Base-by-base conservation (phyloP, 2,329 filamentous ascomycete genomes). In the Juglanconis juglandina region DNA sequence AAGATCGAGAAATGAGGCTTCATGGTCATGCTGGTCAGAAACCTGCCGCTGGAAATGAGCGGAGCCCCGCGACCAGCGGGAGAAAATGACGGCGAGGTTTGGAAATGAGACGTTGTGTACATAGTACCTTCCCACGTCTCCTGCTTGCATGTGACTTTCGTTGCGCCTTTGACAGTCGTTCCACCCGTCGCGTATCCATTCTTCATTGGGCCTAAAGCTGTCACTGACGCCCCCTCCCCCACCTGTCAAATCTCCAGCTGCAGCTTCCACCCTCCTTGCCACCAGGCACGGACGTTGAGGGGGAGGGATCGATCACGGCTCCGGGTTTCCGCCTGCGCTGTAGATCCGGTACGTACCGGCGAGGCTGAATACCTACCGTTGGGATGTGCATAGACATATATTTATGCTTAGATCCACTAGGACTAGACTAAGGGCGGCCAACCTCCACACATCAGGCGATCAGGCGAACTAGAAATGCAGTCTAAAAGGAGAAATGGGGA, bases 81-180 rank as follows among this genome's bases (percentile, higher is more conserved):
- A 13, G 4, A 42, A 42, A 42, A 42, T 14, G 46, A 56, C 56
- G 56, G 51, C 55, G 60, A 59, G 47, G 52, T 48, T 51, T 55
- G 51, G 60, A 62, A 44, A 62, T 62, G 59, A 47, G 56, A 47
- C 30, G 46, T 51, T 48, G 33, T 53, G 10, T 17, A n/a, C 17
- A 17, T 17, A 17, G 17, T 17, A 17, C 17, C 17, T 17, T 17
- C 17, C 17, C 17, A 17, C 17, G 17, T 17, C 17, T 17, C 17
- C 17, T 17, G 17, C 17, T 17, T 17, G 17, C 17, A 17, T 17
- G 17, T 17, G 17, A 17, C 17, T 17, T 17, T 17, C 17, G 17
- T 17, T 17, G 17, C 17, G 17, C 17, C 17, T 17, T 17, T 17
- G 17, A 17, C 17, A 17, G 17, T 17, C 17, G 17, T 17, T 17